Evolutionary conservation across 2,329 filamentous ascomycete species (phyloP).

Genomic region (Trichoderma atrobrunneum): DNA sequence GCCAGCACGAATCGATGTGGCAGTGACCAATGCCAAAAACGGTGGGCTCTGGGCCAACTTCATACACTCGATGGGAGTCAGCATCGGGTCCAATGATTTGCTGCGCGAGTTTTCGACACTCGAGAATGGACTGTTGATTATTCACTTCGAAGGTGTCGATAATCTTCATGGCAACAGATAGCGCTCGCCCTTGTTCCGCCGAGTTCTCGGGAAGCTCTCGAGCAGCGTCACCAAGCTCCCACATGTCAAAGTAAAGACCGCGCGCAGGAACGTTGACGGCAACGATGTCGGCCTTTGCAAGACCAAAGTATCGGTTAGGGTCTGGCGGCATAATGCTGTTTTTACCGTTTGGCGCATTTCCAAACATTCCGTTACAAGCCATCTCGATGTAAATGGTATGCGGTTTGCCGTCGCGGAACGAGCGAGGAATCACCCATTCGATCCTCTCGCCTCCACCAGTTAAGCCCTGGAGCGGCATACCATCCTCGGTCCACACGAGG

Average conservation of each 20-base stretch:
- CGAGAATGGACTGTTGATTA: conserved; percentile 71
- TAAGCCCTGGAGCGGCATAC: conserved; percentile 85
- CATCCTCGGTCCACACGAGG: conserved; percentile 88
- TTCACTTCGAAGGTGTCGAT: conserved; percentile 87
- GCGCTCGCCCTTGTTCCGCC: conserved; percentile 83
- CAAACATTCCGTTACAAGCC: conserved; percentile 99
- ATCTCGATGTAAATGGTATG: conserved; percentile 95
- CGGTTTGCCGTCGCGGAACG: conserved; percentile 78
- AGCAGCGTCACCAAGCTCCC: conserved; percentile 92
- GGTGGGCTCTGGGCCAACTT: conserved; percentile 68
- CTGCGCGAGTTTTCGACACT: conserved; percentile 77
- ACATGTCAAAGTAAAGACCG: conserved; percentile 85
- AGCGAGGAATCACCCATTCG: conserved; percentile 85
- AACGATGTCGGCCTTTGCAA: conserved; percentile 78
- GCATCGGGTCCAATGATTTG: conserved; percentile 79
- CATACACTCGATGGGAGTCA: conserved; percentile 81
- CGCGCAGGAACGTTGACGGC: conserved; percentile 84
- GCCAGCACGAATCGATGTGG: conserved; percentile 97
- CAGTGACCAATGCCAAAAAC: conserved; percentile 93
- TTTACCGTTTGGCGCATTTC: conserved; percentile 80
- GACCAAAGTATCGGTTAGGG: conserved; percentile 75
- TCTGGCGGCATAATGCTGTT: conserved; percentile 78
- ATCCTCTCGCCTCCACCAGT: conserved; percentile 85
- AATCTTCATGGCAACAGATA: conserved; percentile 80
- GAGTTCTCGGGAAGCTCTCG: conserved; percentile 86